Base-by-base conservation (phyloP, 805 yeast genomes). In the Monosporozyma solicola region DNA sequence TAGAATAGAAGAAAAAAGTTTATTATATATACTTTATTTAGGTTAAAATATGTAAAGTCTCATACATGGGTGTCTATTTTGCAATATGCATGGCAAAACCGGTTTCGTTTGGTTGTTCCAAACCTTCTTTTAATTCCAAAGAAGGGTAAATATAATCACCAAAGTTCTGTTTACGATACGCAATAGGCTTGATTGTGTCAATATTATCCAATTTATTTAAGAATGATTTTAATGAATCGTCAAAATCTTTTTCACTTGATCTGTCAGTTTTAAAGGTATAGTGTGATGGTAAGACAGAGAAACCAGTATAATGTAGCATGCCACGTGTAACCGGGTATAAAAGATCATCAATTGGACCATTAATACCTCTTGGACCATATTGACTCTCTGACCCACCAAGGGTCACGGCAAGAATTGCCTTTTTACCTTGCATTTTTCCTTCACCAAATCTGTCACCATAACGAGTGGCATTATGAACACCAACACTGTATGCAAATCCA, bases 401-500 rank as follows among this genome's bases (percentile, higher is more conserved):
- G 7, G 55, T 53, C 3, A 48, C 45, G 5, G 46, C 33, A 13
- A 55, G 15, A 31, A 53, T 48, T 33, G 64, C 65, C 24, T 55
- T 53, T 50, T 62, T 65, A 15, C 66, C 65, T 9, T 32, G 51
- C 44, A 65, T 52, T 1, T 25, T 22, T 22, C 68, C 67, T 46
- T 62, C 65, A 29, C 67, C 68, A 51, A 56, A 63, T 16, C 66
- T 49, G 27, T 51, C 54, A 31, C 44, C 44, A 16, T 27, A 44
- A 22, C 39, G 35, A 6, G 39, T 50, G 32, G 49, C 57, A 35
- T 57, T 54, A 41, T 51, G 54, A 24, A 37, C 55, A 37, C 62
- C 65, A 37, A 51, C 51, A 20, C 65, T 65, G 32, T 63, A 64
- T 15, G 59, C 68, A 15, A 59, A 56, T 10, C 63, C 66, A 47